These are phyloP conservation scores for Lolium multiflorum DNA, from an alignment of 176 grass and related monocot genomes.

Conservation along the genomic window DNA sequence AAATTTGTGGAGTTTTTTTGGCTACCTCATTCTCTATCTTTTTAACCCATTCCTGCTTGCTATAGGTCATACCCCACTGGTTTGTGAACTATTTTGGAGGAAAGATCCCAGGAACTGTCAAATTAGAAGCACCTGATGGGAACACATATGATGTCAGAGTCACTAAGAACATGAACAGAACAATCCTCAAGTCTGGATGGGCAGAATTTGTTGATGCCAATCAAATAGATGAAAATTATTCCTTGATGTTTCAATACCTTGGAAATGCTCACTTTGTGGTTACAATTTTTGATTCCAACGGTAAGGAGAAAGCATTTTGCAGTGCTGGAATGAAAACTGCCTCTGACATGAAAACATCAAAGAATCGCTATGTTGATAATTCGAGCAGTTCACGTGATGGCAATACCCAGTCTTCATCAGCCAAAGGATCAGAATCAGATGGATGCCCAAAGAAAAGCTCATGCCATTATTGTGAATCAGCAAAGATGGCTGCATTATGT, in stretches of 20 bases:
- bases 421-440: background rate
- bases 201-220: conserved; percentile 44
- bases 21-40: background rate
- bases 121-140: background rate
- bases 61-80: background rate
- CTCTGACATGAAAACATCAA: background rate
- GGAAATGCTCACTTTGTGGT: conserved; percentile 40
- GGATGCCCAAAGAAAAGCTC: background rate
- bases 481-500: background rate
- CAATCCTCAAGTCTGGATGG: conserved; percentile 53
- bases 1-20: background rate
- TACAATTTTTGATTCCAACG: conserved; percentile 42
- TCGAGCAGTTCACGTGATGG: conserved; percentile 11
- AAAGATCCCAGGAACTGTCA: background rate
- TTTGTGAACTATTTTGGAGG: background rate
- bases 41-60: background rate
- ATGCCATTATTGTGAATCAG: background rate
- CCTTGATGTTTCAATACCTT: conserved; percentile 47
- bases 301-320: conserved; percentile 38
- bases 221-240: conserved; percentile 48
- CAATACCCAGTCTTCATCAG: background rate
- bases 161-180: background rate
- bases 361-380: background rate
- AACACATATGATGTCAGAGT: conserved; percentile 34
- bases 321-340: conserved; percentile 27